Conservation (phyloP, 2,329 filamentous ascomycete genomes). For the Knoxdaviesia capensis region DNA sequence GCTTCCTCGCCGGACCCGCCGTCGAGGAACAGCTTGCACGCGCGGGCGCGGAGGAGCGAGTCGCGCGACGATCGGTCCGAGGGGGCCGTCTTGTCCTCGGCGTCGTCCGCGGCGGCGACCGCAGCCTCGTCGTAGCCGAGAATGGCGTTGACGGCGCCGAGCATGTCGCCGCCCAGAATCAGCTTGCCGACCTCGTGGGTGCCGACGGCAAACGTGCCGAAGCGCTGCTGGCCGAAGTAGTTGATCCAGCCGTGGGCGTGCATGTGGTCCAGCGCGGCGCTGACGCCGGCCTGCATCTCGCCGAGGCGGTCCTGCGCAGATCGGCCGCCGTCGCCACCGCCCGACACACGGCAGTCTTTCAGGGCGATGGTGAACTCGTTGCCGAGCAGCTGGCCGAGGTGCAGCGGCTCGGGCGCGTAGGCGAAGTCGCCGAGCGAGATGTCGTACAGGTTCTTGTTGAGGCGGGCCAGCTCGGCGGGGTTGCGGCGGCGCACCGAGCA, state of each 20-base stretch:
- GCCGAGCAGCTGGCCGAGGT: constrained; percentile 65
- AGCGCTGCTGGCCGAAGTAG: constrained; percentile 94
- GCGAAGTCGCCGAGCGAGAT: constrained; percentile 62
- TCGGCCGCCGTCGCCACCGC: constrained; percentile 5
- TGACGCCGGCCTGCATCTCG: constrained; percentile 19
- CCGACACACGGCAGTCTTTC: constrained; percentile 47
- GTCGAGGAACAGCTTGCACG: constrained; percentile 53
- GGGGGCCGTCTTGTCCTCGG: constrained; percentile 16
- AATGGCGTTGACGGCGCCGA: constrained; percentile 60
- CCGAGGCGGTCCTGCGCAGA: constrained; percentile 11
- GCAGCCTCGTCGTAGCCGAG: constrained; percentile 42
- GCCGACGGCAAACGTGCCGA: constrained; percentile 70
- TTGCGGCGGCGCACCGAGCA: constrained; percentile 40
- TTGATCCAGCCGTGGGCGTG: constrained; percentile 73
- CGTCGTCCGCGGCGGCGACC: constrained; percentile 27
- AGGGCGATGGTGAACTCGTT: constrained; percentile 90
- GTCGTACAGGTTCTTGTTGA: constrained; percentile 44
- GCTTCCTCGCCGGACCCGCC: constrained; percentile 38
- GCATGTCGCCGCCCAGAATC: constrained; percentile 64
- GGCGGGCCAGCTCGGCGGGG: constrained; percentile 37
- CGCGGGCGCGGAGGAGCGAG: constrained; percentile 59
- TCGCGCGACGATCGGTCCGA: constrained; percentile 42
- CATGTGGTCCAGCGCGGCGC: constrained; percentile 44
- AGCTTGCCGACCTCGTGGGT: constrained; percentile 73
- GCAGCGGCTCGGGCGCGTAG: constrained; percentile 50